These are phyloP conservation scores for Davidsoniella australis DNA, from an alignment of 2,329 filamentous ascomycete genomes.

Conservation along the genomic window DNA sequence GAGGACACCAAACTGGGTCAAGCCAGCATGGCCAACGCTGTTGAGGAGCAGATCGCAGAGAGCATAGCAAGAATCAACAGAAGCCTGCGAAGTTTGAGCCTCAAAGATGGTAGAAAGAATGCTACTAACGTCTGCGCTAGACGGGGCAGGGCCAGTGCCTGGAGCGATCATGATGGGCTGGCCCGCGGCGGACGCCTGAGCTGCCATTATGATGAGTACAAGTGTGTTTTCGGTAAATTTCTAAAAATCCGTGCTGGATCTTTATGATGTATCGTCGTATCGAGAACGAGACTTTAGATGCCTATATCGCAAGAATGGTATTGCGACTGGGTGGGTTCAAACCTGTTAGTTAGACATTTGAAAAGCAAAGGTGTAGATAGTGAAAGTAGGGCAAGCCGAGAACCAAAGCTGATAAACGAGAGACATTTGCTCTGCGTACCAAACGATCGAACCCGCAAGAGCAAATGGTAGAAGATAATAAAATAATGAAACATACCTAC, in stretches of 20 bases:
- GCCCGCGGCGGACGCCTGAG: slow-evolving; percentile 6
- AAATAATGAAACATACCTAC: background rate
- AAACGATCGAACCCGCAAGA: no score
- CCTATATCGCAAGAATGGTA: no score
- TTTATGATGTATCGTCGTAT: background rate
- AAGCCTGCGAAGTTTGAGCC: slow-evolving; percentile 49
- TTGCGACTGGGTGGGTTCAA: no score
- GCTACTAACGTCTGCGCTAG: slow-evolving; percentile 46
- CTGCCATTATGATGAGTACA: slow-evolving; percentile 1
- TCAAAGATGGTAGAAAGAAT: slow-evolving; percentile 52
- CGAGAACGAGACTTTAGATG: background rate
- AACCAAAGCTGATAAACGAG: no score
- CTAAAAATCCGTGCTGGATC: no score
- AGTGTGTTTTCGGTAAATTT: background rate
- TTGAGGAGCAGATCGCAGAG: slow-evolving; percentile 42
- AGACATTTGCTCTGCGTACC: no score
- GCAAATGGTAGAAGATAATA: no score
- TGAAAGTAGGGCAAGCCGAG: background rate
- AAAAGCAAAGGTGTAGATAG: background rate
- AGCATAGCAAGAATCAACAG: slow-evolving; percentile 45
- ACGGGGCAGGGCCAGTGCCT: slow-evolving; percentile 38
- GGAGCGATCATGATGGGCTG: slow-evolving; percentile 27
- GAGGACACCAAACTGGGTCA: slow-evolving; percentile 36
- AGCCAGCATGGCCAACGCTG: slow-evolving; percentile 35
- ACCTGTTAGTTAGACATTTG: background rate